Percentiles rank a stretch among this genome's conserved stretches.
Evolutionary conservation across 305 asterid genomes (phyloP).

Genomic region (Euphrasia arctica): DNA sequence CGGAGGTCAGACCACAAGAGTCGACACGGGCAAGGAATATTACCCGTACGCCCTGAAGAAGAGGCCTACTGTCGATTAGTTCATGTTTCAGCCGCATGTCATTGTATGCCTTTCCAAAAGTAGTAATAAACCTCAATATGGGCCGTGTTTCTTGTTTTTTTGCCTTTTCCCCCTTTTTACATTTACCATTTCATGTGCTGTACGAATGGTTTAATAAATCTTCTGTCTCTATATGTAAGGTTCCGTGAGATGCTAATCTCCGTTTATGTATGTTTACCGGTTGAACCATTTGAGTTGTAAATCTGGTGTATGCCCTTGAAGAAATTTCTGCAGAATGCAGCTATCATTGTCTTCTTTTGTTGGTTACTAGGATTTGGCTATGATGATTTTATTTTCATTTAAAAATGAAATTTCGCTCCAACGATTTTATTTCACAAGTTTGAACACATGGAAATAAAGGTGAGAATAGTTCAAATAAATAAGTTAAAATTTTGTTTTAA

Average conservation of each 20-base stretch:
- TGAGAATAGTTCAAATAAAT: too few species aligned
- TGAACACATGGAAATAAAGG: too few species aligned
- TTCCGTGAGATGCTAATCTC: conserved; percentile 21
- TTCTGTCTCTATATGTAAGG: conserved; percentile 8
- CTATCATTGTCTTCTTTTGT: too few species aligned
- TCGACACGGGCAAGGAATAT: conserved; percentile 79
- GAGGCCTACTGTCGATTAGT: conserved; percentile 57
- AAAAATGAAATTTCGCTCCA: too few species aligned
- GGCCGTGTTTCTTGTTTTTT: conserved; percentile 18
- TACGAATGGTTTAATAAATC: conserved; percentile 30
- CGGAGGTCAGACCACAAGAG: conserved; percentile 78
- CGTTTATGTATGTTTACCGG: conserved; percentile 8
- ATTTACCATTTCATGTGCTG: conserved; percentile 26
- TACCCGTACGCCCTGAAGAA: conserved; percentile 79
- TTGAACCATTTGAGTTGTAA: conserved; percentile 12
- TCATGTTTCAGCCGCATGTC: conserved; percentile 10
- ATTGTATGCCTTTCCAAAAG: conserved; percentile 14
- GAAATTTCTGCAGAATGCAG: conserved; percentile 21
- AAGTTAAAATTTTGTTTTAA: too few species aligned
- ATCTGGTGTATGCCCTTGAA: conserved; percentile 20
- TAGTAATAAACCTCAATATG: conserved; percentile 21
- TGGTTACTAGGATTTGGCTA: too few species aligned
- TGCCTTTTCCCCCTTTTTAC: too few species aligned
- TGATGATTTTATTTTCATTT: too few species aligned
- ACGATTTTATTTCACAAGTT: too few species aligned